Evolutionary conservation across 768 basidiomycete species (phyloP).

Genomic region (Boletus reticuloceps): DNA sequence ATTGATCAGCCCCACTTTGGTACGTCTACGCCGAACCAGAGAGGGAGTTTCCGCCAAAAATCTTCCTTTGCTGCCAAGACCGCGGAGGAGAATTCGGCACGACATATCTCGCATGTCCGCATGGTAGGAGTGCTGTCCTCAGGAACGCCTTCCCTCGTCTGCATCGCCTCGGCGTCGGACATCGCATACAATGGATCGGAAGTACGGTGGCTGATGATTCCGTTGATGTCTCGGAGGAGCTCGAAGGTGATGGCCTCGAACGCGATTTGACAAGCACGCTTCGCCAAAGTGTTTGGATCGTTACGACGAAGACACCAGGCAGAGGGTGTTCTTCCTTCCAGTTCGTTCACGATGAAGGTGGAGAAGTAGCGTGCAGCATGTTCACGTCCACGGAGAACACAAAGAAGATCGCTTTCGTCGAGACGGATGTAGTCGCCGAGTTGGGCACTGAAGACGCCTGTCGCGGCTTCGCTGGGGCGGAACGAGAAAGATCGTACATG

Average conservation of each 20-base stretch:
- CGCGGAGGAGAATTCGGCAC: constrained; percentile 56
- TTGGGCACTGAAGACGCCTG: constrained; percentile 44
- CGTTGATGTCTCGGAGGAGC: constrained; percentile 70
- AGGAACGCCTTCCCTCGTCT: constrained; percentile 47
- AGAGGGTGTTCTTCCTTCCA: constrained; percentile 62
- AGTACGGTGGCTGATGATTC: constrained; percentile 59
- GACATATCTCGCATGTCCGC: constrained; percentile 63
- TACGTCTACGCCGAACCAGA: constrained; percentile 62
- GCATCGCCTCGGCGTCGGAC: constrained; percentile 64
- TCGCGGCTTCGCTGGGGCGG: constrained; percentile 58
- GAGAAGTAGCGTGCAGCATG: constrained; percentile 72
- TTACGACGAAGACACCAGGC: constrained; percentile 47
- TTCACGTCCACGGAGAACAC: constrained; percentile 66
- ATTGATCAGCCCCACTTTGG: constrained; percentile 33
- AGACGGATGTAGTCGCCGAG: constrained; percentile 39
- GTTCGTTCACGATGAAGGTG: constrained; percentile 70
- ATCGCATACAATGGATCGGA: constrained; percentile 73
- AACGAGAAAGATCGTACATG: constrained; percentile 78
- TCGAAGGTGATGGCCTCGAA: constrained; percentile 76
- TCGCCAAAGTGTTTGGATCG: constrained; percentile 42
- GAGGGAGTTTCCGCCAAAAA: constrained; percentile 62
- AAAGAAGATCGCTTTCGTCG: constrained; percentile 54
- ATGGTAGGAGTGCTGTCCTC: constrained; percentile 43
- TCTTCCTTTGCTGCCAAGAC: constrained; percentile 60
- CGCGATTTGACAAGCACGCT: constrained; percentile 63